phyloP scores from a whole-genome alignment of 1,284 basidiomycete species.

The Moesziomyces globuligerus region DNA sequence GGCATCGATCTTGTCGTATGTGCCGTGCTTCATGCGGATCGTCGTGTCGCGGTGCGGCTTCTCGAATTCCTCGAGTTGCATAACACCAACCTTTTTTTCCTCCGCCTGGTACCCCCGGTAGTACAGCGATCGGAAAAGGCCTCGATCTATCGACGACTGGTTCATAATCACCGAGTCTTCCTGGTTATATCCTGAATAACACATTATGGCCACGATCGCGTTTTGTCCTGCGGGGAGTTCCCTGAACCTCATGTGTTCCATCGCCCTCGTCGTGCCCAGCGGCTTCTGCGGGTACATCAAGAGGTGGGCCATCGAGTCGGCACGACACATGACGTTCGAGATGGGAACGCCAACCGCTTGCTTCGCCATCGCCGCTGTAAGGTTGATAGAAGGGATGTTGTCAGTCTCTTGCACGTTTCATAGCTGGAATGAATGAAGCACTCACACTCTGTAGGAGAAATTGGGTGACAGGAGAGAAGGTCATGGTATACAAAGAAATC shows the following conservation, averaged over 20 bases:
- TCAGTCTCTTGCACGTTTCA: too few relatives aligned
- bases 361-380: slow-evolving; percentile 91
- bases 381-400: slow-evolving; percentile 72
- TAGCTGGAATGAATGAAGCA: too few relatives aligned
- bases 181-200: slow-evolving; percentile 99
- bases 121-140: slow-evolving; percentile 97
- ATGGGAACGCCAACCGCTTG: slow-evolving; percentile 99
- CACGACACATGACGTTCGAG: slow-evolving; percentile 93
- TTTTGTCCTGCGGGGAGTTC: slow-evolving; percentile 98
- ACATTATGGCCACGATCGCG: slow-evolving; percentile 96
- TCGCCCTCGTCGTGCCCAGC: slow-evolving; percentile 94
- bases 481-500: too few relatives aligned
- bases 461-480: too few relatives aligned
- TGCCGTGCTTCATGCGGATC: slow-evolving; percentile 95
- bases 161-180: slow-evolving; percentile 99
- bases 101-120: slow-evolving; percentile 96
- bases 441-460: too few relatives aligned
- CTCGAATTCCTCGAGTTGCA: slow-evolving; percentile 87
- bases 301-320: slow-evolving; percentile 77
- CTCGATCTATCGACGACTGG: slow-evolving; percentile 96
- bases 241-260: slow-evolving; percentile 98
- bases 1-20: slow-evolving; percentile 97
- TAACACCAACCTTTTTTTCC: slow-evolving; percentile 94
- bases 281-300: slow-evolving; percentile 98
- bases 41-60: slow-evolving; percentile 94